phyloP scores from a whole-genome alignment of 108 stramenopile species.

The Licmophora abbreviata region DNA sequence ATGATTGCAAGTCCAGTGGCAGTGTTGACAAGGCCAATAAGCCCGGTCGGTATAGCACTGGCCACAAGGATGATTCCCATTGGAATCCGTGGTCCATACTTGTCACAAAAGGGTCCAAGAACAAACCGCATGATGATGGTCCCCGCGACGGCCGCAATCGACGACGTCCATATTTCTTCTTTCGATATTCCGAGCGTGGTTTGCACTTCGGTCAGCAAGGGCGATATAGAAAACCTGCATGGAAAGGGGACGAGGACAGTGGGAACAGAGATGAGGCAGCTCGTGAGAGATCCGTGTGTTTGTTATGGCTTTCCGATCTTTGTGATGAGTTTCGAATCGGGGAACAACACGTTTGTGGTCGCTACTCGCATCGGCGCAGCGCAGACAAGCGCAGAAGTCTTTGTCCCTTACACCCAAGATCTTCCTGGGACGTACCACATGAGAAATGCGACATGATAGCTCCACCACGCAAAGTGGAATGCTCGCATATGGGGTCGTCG shows the following conservation, averaged over 20 bases:
- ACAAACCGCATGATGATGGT: constrained; percentile 53
- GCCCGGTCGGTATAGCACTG: constrained; percentile 67
- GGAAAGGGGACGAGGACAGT: constrained; percentile 18
- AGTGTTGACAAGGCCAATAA: constrained; percentile 73
- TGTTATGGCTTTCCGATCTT: background rate
- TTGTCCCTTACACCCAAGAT: background rate
- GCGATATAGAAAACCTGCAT: background rate
- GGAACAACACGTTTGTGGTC: background rate
- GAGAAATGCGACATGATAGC: constrained; percentile 84
- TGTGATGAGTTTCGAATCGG: background rate
- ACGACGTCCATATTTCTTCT: constrained; percentile 55
- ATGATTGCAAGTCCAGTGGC: constrained; percentile 52
- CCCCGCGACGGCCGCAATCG: constrained; percentile 42
- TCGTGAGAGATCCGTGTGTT: too few relatives aligned
- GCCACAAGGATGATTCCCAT: constrained; percentile 27
- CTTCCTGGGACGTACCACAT: constrained; percentile 39
- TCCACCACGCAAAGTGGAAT: constrained; percentile 69
- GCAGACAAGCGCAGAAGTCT: background rate
- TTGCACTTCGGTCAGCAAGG: constrained; percentile 52
- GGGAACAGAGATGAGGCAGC: constrained; percentile 53
- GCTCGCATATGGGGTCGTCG: constrained; percentile 75
- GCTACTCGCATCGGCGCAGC: background rate
- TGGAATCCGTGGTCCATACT: constrained; percentile 45
- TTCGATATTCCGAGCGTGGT: constrained; percentile 34
- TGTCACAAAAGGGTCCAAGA: constrained; percentile 79